These are phyloP conservation scores for Dendrobium nobile DNA, from an alignment of 106 monocot species.

Conservation along the genomic window DNA sequence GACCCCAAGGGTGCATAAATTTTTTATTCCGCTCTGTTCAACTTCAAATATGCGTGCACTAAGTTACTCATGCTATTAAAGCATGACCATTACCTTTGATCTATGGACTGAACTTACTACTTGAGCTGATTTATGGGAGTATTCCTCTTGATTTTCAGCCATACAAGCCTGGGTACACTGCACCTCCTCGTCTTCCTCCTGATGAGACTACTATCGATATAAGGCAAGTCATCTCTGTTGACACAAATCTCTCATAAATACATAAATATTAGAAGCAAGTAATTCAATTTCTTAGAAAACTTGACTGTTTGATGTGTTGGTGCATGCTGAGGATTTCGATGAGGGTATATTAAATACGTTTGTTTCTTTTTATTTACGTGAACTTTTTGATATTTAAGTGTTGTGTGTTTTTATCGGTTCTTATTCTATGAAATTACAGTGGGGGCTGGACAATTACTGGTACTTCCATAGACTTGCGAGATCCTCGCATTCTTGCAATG, in stretches of 20 bases:
- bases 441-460: slow-evolving; percentile 71
- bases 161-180: slow-evolving; percentile 70
- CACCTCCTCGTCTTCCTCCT: slow-evolving; percentile 42
- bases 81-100: not conserved
- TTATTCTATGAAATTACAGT: slow-evolving; percentile 18
- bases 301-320: not conserved
- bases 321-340: not conserved
- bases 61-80: not conserved
- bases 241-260: not conserved
- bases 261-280: not conserved
- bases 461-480: slow-evolving; percentile 51
- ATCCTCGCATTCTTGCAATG: slow-evolving; percentile 72
- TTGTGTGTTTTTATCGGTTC: not conserved
- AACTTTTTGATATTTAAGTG: not conserved
- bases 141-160: slow-evolving; percentile 30
- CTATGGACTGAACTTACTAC: not conserved
- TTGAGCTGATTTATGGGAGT: not conserved
- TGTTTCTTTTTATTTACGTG: not conserved
- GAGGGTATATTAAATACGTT: not conserved
- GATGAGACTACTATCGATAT: slow-evolving; percentile 78
- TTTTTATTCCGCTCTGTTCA: not conserved
- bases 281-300: not conserved
- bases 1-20: not conserved
- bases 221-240: slow-evolving; percentile 30
- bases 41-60: not conserved